Base-by-base conservation (phyloP, 495 filamentous ascomycete genomes). In the Trichoderma virens region DNA sequence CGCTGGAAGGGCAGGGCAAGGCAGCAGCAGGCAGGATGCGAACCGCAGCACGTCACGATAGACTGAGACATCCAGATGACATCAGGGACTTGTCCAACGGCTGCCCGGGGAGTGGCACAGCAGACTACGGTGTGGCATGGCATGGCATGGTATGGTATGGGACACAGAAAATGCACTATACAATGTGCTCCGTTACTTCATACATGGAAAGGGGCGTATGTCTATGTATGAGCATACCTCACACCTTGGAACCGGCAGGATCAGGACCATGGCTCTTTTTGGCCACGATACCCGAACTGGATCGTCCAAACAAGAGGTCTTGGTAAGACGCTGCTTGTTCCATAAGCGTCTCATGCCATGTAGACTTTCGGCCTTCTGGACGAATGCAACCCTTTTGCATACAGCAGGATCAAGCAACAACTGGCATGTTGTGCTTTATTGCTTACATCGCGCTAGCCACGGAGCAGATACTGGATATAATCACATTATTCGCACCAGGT, bases 41-140 rank as follows among this genome's bases (percentile, higher is more conserved):
- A 56, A 27, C 51, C 51, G 51, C 51, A 56, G 51, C 51, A 56
- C 51, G 25, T 56, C 51, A 56, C 27, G 51, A 56, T 56, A 13
- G 20, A 56, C 51, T 56, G 51, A 56, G 51, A 56, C 51, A 56
- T 16, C 9, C 25, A 56, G 16, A 28, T 56, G 51, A 56, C 27
- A 56, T 56, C 25, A 56, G 51, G 18, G 20, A n/a, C 43, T 9
- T 47, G 43, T 20, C 13, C 13, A 20, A 56, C n/a, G 51, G 25
- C 30, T 56, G 51, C 9, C 51, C 25, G 13, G 14, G 23, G 23
- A 9, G 47, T 56, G 51, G 51, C 51, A 56, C 51, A 56, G 51
- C 51, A 30, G 51, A 30, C 51, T 16, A 47, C 9, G 43, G 20
- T 20, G n/a, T 8, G 43, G 20, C 18, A 47, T 47, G 20, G 5